Percentiles rank a stretch among this genome's conserved stretches.
Conservation (phyloP, 1,284 basidiomycete species). For the Coriolopsis trogii region DNA sequence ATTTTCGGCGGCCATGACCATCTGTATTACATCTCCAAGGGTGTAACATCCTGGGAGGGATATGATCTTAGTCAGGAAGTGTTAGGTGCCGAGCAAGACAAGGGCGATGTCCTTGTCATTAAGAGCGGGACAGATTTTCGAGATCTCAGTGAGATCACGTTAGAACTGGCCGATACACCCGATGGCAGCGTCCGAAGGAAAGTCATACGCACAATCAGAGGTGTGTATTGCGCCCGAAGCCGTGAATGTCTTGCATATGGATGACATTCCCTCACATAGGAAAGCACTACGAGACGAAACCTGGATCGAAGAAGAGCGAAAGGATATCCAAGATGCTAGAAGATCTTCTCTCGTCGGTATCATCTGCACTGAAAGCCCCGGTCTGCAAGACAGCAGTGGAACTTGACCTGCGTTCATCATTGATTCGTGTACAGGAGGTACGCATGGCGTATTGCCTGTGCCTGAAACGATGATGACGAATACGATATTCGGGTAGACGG, state of each 20-base stretch:
- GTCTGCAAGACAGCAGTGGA: slow-evolving; percentile 72
- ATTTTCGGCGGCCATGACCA: slow-evolving; percentile 93
- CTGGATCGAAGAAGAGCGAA: slow-evolving; percentile 62
- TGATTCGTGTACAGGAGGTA: slow-evolving; percentile 75
- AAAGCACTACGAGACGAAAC: slow-evolving; percentile 63
- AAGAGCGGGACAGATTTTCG: slow-evolving; percentile 94
- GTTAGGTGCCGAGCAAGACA: slow-evolving; percentile 77
- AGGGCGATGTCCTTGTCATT: slow-evolving; percentile 72
- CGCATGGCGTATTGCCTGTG: slow-evolving; percentile 3
- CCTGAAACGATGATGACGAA: not conserved
- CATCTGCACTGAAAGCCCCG: slow-evolving; percentile 69
- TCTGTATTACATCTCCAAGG: slow-evolving; percentile 81
- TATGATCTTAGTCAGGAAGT: slow-evolving; percentile 59
- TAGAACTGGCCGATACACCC: slow-evolving; percentile 67
- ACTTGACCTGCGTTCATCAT: slow-evolving; percentile 77
- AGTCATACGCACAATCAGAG: slow-evolving; percentile 66
- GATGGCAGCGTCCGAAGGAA: slow-evolving; percentile 67
- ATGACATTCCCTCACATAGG: slow-evolving; percentile 41
- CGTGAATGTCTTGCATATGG: not conserved
- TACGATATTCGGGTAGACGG: slow-evolving; percentile 55
- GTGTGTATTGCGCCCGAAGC: slow-evolving; percentile 42
- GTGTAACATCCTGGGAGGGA: slow-evolving; percentile 73
- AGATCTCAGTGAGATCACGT: slow-evolving; percentile 75
- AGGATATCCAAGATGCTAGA: slow-evolving; percentile 65
- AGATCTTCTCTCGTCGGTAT: slow-evolving; percentile 72